A percentile compares a stretch with the other conserved stretches of the same genome.
phyloP scores from a whole-genome alignment of 2,329 filamentous ascomycete species.

The Penicillium sp. region DNA sequence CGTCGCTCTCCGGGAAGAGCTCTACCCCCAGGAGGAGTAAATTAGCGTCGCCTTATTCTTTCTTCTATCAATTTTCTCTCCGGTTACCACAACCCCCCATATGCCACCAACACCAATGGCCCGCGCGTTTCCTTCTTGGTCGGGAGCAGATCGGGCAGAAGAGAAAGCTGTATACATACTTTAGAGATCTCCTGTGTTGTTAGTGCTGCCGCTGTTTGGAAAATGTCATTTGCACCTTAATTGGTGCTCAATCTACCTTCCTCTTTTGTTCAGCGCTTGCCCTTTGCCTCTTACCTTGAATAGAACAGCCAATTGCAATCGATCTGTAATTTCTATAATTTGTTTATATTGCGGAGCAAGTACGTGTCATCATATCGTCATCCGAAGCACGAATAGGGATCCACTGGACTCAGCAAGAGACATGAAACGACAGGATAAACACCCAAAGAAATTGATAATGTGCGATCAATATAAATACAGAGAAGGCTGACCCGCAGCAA shows the following conservation, averaged over 20 bases:
- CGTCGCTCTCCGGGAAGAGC: slow-evolving; percentile 82
- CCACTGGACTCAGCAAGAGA: neutral
- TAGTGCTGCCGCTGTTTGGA: slow-evolving; percentile 28
- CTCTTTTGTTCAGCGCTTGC: slow-evolving; percentile 18
- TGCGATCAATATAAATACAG: slow-evolving; percentile 30
- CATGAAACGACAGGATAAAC: slow-evolving; percentile 2
- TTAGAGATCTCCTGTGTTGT: slow-evolving; percentile 31
- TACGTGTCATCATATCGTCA: neutral
- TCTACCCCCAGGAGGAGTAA: slow-evolving; percentile 65
- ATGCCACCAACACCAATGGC: slow-evolving; percentile 12
- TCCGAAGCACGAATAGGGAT: neutral
- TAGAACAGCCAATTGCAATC: neutral
- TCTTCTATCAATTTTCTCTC: slow-evolving; percentile 23
- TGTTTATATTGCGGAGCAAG: neutral
- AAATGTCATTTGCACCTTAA: slow-evolving; percentile 22
- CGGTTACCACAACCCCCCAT: slow-evolving; percentile 14
- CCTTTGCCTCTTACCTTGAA: slow-evolving; percentile 7
- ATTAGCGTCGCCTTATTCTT: slow-evolving; percentile 22
- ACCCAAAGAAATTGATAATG: slow-evolving; percentile 13
- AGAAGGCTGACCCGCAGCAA: slow-evolving; percentile 20
- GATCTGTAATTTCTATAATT: neutral
- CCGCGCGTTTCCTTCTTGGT: slow-evolving; percentile 13
- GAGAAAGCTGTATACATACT: slow-evolving; percentile 41
- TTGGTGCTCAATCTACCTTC: slow-evolving; percentile 26
- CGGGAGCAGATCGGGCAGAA: slow-evolving; percentile 25